Conservation (phyloP, 192 early-diverging fungal genomes). For the Coemansia sp. region DNA sequence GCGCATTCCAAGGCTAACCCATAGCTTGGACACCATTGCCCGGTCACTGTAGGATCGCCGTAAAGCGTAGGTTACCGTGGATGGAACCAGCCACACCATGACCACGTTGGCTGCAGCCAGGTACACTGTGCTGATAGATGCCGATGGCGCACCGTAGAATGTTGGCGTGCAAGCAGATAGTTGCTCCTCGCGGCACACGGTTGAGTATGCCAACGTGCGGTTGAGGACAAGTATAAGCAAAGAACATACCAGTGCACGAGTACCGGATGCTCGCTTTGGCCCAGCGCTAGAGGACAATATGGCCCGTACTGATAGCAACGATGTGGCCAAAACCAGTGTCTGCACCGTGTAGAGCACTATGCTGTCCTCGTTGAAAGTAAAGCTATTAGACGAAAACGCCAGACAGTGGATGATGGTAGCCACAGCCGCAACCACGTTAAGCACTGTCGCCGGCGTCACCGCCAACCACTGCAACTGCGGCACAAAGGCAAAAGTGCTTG, state of each 20-base stretch:
- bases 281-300: conserved; percentile 3
- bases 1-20: conserved; percentile 61
- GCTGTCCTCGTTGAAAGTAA: conserved; percentile 84
- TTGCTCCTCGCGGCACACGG: conserved; percentile 91
- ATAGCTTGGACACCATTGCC: conserved; percentile 52
- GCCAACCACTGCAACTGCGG: conserved; percentile 17
- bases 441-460: conserved; percentile 4
- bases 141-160: conserved; percentile 64
- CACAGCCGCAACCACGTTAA: conserved; percentile 36
- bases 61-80: conserved; percentile 46
- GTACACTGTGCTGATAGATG: conserved; percentile 30
- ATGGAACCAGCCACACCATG: conserved; percentile 43
- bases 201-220: conserved; percentile 58
- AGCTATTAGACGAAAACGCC: conserved; percentile 85
- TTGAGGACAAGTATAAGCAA: conserved; percentile 61
- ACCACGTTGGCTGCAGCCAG: conserved; percentile 25
- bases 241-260: conserved; percentile 44
- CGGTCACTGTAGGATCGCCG: conserved; percentile 56
- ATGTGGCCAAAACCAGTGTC: conserved; percentile 52
- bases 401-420: conserved; percentile 55
- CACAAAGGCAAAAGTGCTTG: neutral
- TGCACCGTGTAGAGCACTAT: conserved; percentile 67
- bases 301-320: neutral
- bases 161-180: conserved; percentile 74
- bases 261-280: conserved; percentile 25